Conservation (phyloP, 108 stramenopile species). For the Nitzschia inconspicua region DNA sequence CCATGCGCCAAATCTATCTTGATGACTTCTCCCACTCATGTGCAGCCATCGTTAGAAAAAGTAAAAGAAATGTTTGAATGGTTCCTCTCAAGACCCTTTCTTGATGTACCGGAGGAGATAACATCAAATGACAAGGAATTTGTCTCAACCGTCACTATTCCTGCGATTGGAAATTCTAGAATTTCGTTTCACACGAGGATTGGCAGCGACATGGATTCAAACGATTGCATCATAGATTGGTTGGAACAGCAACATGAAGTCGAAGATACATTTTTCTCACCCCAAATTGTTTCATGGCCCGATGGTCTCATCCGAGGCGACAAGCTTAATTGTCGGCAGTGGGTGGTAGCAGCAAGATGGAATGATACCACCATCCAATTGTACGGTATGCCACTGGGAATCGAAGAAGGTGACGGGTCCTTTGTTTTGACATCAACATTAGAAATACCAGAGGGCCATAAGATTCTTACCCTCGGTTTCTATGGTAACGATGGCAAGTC, state of each 20-base stretch:
- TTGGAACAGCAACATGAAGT: conserved; percentile 18
- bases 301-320: no score
- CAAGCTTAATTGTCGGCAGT: conserved; percentile 48
- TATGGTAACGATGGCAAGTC: conserved; percentile 79
- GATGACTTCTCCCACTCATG: no score
- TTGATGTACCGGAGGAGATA: no score
- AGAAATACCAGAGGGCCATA: conserved; percentile 16
- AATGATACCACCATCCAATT: conserved; percentile 33
- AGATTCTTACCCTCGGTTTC: conserved; percentile 44
- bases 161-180: no score
- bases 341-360: conserved; percentile 51
- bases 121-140: no score
- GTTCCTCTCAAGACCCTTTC: no score
- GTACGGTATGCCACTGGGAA: conserved; percentile 47
- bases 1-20: no score
- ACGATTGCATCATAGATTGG: conserved; percentile 2
- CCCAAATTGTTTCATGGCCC: no score
- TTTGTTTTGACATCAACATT: conserved; percentile 42
- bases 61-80: no score
- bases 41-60: no score
- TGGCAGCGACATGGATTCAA: conserved; percentile 18
- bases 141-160: no score
- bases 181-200: conserved; percentile 60
- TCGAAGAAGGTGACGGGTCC: conserved; percentile 8
- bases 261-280: conserved; percentile 17